Base-by-base conservation (phyloP, 2,329 filamentous ascomycete species). In the Aspergillus proliferans region DNA sequence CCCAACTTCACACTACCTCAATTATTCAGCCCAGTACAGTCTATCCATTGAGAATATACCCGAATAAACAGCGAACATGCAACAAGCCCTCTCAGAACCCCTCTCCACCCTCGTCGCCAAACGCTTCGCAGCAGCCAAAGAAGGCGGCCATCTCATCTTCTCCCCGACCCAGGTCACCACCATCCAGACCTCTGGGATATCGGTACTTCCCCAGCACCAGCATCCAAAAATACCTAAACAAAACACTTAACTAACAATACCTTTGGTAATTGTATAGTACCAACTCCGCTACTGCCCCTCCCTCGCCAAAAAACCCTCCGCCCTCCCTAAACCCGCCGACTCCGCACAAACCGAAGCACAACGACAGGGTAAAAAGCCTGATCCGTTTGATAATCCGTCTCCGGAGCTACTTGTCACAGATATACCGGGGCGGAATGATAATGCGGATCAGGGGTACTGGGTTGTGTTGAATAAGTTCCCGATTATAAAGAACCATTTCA, bases 401-500 rank as follows among this genome's bases (percentile, higher is more conserved):
- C 51, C 59, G 15, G 72, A 72, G 15, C 64, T 76, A 12, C 57
- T 76, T 43, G 58, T 76, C 48, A 62, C 71, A 18, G 59, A 66
- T 19, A 64, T 74, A 36, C 71, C 71, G 1, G 49, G 54, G 9
- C 53, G 58, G 28, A 58, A 60, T 4, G 65, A 69, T 4, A 64
- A 65, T 1, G 68, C 75, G 57, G 58, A 60, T 22, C 34, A n/a
- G 8, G 15, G 34, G 14, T 36, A 36, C 6, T 7, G 34, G 8
- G 58, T 76, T 33, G 68, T 76, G 21, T 52, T 76, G 48, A 76
- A 76, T 54, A 76, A 76, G 54, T 76, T 66, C 52, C 74, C 74
- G 7, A 70, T 76, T 4, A 76, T 76, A 12, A 64, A 66, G 6
- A 69, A 75, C 47, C 74, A 76, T 54, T 76, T 76, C 56, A 76